Percentiles rank a stretch among this genome's conserved stretches.
Conservation (phyloP, 164 flowering plant genomes). For the Vitis riparia region DNA sequence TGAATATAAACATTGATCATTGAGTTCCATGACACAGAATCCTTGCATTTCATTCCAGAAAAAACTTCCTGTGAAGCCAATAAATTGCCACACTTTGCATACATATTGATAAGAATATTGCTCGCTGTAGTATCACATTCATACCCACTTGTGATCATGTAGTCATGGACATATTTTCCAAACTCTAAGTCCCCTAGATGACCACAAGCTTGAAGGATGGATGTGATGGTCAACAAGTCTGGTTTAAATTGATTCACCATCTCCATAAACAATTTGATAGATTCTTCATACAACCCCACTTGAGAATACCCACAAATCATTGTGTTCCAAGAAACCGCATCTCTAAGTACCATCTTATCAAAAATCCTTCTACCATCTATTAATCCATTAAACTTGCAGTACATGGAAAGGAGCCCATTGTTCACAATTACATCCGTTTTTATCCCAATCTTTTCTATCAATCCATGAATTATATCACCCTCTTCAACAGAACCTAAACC, state of each 20-base stretch:
- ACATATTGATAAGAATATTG: slow-evolving; percentile 50
- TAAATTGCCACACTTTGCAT: slow-evolving; percentile 40
- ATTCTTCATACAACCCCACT: slow-evolving; percentile 27
- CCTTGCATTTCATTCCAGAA: slow-evolving; percentile 27
- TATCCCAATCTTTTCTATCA: slow-evolving; percentile 32
- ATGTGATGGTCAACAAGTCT: slow-evolving; percentile 35
- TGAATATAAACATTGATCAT: slow-evolving; percentile 36
- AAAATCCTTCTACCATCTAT: slow-evolving; percentile 27
- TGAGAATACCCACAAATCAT: slow-evolving; percentile 39
- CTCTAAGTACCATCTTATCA: slow-evolving; percentile 34
- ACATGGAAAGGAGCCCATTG: slow-evolving; percentile 47
- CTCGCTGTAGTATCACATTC: slow-evolving; percentile 27
- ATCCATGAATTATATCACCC: slow-evolving; percentile 32
- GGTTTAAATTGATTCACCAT: slow-evolving; percentile 38
- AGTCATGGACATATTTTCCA: slow-evolving; percentile 38
- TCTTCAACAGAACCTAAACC: slow-evolving; percentile 20
- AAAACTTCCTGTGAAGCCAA: slow-evolving; percentile 34
- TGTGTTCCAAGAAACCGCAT: slow-evolving; percentile 44
- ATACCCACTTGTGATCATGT: slow-evolving; percentile 25
- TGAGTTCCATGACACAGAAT: slow-evolving; percentile 51
- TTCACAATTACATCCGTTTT: slow-evolving; percentile 26
- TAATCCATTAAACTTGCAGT: slow-evolving; percentile 28
- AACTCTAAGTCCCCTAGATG: slow-evolving; percentile 27
- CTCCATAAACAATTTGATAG: slow-evolving; percentile 26
- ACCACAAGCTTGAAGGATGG: slow-evolving; percentile 44